A percentile compares a stretch with the other conserved stretches of the same genome.
phyloP scores from a whole-genome alignment of 768 basidiomycete genomes.

The Mycena indigotica region DNA sequence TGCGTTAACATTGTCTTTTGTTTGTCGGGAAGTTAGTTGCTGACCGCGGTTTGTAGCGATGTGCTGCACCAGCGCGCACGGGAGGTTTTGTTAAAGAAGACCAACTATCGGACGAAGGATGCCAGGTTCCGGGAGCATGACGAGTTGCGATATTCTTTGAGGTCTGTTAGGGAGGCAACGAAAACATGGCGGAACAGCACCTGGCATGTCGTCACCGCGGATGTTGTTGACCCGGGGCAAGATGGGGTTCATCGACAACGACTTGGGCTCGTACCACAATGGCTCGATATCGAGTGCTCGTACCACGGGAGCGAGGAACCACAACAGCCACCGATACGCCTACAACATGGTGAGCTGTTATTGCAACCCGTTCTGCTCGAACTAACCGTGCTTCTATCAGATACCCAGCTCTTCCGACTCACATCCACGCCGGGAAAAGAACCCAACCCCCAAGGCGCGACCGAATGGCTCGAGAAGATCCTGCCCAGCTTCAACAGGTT shows the following conservation, averaged over 20 bases:
- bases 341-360: no score
- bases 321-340: constrained; percentile 26
- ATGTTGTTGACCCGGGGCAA: constrained; percentile 24
- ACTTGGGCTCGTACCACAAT: constrained; percentile 43
- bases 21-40: neutral
- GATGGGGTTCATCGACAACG: constrained; percentile 25
- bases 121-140: constrained; percentile 36
- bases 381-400: no score
- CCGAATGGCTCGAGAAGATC: constrained; percentile 16
- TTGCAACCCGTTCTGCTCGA: no score
- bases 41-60: constrained; percentile 5
- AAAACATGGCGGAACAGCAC: constrained; percentile 27
- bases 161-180: constrained; percentile 35
- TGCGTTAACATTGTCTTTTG: constrained; percentile 7
- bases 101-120: constrained; percentile 12
- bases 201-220: constrained; percentile 38
- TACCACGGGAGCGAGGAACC: constrained; percentile 28
- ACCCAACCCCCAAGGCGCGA: neutral
- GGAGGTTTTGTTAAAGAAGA: constrained; percentile 1
- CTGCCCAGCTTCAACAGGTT: constrained; percentile 38
- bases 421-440: constrained; percentile 11
- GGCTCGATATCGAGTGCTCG: constrained; percentile 32
- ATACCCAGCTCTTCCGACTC: constrained; percentile 22
- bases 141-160: constrained; percentile 39
- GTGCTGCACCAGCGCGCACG: constrained; percentile 18